Evolutionary conservation across 345 rosid species (phyloP), one percentile per base, ranked within the genome.

Genomic region (Dimocarpus longan): DNA sequence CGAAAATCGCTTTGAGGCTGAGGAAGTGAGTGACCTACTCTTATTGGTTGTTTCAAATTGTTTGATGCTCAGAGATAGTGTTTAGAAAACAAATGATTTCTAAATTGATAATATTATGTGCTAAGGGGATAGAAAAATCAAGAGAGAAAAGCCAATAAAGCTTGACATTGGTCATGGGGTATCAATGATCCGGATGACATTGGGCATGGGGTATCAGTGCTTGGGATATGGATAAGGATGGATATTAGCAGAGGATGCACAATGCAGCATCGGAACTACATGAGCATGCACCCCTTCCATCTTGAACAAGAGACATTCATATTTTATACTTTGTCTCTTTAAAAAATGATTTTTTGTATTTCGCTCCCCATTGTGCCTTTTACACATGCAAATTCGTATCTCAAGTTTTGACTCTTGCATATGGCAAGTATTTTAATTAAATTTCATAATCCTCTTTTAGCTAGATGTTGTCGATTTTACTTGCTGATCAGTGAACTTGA

Each of bases 11-110:
- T 88, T 90, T 74, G 84, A 66, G 74, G 91, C 87, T 59, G 93
- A 90, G 80, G 93, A 90, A 80, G 93, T 90, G 75, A 90, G 93
- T 81, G 68, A 44, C 78, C 68, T 8, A 26, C 69, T 65, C 37
- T 21, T 71, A 37, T 28, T 15, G 10, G 44, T 2, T 62, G 22
- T 65, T 72, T 63, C 60, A 43, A 28, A 26, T 65, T 48, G 60
- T 60, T 48, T 65, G 44, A 52, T 73, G 19, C 39, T 5, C 43
- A 43, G 24, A 64, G 54, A 73, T 22, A 16, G 4, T 26, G 11
- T 19, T 71, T 54, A 4, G 18, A 68, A 18, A 68, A 7, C 16
- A 43, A 19, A 42, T n/a, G 54, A 42, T 5, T 43, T 44, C 18
- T 5, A 28, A 21, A n/a, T 68, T 8, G 15, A n/a, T 9, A 42